Evolutionary conservation across 2,329 filamentous ascomycete species (phyloP), one percentile per base, ranked within the genome.

Genomic region (Westerdykella sp.): DNA sequence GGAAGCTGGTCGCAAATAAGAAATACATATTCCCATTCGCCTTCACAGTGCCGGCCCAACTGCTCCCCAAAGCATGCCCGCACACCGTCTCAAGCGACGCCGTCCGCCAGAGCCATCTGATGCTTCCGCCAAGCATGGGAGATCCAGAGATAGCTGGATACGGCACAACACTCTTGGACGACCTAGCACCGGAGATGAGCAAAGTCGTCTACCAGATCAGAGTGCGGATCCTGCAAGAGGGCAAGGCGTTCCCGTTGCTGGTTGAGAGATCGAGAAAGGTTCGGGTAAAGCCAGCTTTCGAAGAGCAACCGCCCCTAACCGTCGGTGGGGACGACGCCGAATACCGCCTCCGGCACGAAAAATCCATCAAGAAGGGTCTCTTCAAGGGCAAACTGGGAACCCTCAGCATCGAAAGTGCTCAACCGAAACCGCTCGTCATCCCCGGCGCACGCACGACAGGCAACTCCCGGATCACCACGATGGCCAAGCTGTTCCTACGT

Each of bases 181-280:
- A 84, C 51, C 68, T 83, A 57, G 69, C 77, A 2, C 81, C 81
- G 0, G 73, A 79, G 7, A 83, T 84, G 80, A 69, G 73, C 28
- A 77, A 73, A 55, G 75, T 84, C 37, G 67, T 69, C 2, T 85
- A 84, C 53, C 70, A 68, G 1, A 68, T 84, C 44, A 69, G 73
- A 28, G 72, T 71, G 10, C 70, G 69, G 28, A 58, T 80, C 15
- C 42, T 54, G 35, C 62, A 69, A 25, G 49, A 66, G 40, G 67
- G 71, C n/a, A 62, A 61, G 22, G 62, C 58, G 34, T 44, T 68
- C 1, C 65, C 67, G 9, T 57, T 73, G 0, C 52, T 83, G n/a
- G 72, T 66, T 4, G 72, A 77, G 13, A 72, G 73, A 38, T 67
- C 67, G 7, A 75, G 74, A 47, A 78, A 78, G 53, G 65, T 85